phyloP scores from a whole-genome alignment of 1,139 yeast species.

The Geotrichum candidum region DNA sequence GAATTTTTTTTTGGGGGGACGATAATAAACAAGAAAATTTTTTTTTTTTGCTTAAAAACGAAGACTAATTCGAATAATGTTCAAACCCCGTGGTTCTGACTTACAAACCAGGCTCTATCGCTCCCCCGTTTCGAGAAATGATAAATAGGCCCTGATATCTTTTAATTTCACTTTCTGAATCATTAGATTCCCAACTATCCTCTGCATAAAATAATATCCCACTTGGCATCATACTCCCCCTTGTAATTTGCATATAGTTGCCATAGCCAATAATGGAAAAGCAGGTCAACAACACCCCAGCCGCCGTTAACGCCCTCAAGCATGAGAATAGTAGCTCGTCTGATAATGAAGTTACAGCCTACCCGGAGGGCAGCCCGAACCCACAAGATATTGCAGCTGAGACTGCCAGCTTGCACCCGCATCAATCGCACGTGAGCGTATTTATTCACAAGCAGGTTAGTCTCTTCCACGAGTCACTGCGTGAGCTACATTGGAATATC shows the following conservation, averaged over 20 bases:
- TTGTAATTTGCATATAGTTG: not conserved
- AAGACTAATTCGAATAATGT: too few species aligned
- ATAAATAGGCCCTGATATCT: too few species aligned
- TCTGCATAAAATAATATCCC: too few species aligned
- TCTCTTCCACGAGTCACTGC: slow-evolving; percentile 4
- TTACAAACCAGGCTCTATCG: too few species aligned
- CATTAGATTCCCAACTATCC: too few species aligned
- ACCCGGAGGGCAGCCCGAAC: not conserved
- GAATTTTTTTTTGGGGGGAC: too few species aligned
- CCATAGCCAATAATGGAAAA: not conserved
- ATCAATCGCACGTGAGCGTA: slow-evolving; percentile 1
- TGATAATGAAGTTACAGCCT: not conserved
- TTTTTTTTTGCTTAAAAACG: too few species aligned
- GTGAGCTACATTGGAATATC: not conserved
- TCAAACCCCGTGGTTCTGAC: too few species aligned
- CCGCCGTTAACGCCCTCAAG: not conserved
- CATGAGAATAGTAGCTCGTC: not conserved
- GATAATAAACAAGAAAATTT: too few species aligned
- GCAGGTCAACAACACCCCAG: not conserved
- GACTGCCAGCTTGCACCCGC: not conserved
- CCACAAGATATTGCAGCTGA: not conserved
- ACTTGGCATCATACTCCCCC: too few species aligned
- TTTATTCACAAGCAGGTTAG: slow-evolving; percentile 7
- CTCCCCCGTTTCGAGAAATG: too few species aligned
- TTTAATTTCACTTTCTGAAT: too few species aligned